Conservation (phyloP, 1,139 yeast species). For the Tardiomyces depauwii region DNA sequence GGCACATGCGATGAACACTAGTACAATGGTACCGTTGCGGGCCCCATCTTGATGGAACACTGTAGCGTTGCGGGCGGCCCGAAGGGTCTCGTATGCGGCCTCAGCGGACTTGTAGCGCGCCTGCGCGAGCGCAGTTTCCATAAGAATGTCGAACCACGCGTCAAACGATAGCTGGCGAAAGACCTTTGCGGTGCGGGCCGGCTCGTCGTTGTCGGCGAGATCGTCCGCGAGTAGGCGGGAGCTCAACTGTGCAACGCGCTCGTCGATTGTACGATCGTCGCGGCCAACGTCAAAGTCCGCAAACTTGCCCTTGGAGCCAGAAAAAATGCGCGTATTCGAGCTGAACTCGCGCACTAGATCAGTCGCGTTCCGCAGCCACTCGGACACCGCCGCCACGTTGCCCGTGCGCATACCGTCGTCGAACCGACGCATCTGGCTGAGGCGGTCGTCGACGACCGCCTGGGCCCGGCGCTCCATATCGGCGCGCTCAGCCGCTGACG, state of each 20-base stretch:
- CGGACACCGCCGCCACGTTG: conserved; percentile 50
- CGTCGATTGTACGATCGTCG: conserved; percentile 3
- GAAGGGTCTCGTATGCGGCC: conserved; percentile 60
- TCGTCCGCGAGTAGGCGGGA: conserved; percentile 8
- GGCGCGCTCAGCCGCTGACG: too few species aligned
- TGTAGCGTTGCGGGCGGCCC: conserved; percentile 63
- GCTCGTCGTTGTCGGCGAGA: conserved; percentile 10
- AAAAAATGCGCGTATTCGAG: conserved; percentile 67
- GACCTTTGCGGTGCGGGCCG: conserved; percentile 39
- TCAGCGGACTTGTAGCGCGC: conserved; percentile 48
- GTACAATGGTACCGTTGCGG: conserved; percentile 42
- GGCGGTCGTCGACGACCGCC: conserved; percentile 6
- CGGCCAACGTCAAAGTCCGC: conserved; percentile 43
- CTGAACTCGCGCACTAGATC: conserved; percentile 76
- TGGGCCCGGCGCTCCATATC: background rate
- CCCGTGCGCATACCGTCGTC: conserved; percentile 43
- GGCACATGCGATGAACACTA: conserved; percentile 59
- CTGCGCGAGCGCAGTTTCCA: conserved; percentile 61
- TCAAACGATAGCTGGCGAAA: conserved; percentile 71
- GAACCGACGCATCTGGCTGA: conserved; percentile 43
- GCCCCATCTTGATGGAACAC: conserved; percentile 56
- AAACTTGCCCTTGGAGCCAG: conserved; percentile 57
- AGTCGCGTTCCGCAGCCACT: conserved; percentile 80
- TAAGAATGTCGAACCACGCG: conserved; percentile 76
- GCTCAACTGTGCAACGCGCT: conserved; percentile 11